A percentile compares a stretch with the other conserved stretches of the same genome.
Evolutionary conservation across 2,329 filamentous ascomycete species (phyloP).

Genomic region (Fusarium oligoseptatum): DNA sequence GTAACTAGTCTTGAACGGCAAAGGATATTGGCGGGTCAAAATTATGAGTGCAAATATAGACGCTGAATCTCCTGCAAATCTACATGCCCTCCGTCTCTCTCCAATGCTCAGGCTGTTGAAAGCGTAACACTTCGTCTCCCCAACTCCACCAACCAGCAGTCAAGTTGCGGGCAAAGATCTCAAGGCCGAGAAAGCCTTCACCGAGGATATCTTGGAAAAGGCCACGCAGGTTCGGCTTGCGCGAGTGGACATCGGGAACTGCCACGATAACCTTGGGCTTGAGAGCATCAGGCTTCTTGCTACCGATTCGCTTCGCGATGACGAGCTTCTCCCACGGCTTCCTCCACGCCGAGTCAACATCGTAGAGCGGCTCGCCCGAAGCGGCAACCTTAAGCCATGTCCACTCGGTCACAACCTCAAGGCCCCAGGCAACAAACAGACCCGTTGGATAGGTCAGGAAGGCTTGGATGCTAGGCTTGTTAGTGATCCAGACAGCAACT

Average conservation of each 20-base stretch:
- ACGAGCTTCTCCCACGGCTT: conserved; percentile 84
- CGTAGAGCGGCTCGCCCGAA: conserved; percentile 73
- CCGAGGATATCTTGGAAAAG: conserved; percentile 70
- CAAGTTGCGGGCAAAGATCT: conserved; percentile 81
- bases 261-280: conserved; percentile 71
- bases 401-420: conserved; percentile 78
- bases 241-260: conserved; percentile 82
- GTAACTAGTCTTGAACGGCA: conserved; percentile 43
- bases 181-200: conserved; percentile 69
- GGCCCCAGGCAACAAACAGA: conserved; percentile 75
- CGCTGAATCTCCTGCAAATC: conserved; percentile 35
- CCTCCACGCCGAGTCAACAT: conserved; percentile 72
- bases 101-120: conserved; percentile 72
- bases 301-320: conserved; percentile 64
- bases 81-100: conserved; percentile 27
- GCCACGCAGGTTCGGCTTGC: conserved; percentile 79
- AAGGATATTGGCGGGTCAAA: conserved; percentile 39
- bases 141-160: conserved; percentile 84
- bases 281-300: conserved; percentile 39
- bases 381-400: conserved; percentile 81
- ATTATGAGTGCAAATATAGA: conserved; percentile 42
- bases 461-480: conserved; percentile 71
- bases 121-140: conserved; percentile 80
- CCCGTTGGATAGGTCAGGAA: conserved; percentile 66
- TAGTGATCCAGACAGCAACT: conserved; percentile 83